Conservation (phyloP, 2,329 filamentous ascomycete genomes). For the Nannizziopsis arthrosporioides region DNA sequence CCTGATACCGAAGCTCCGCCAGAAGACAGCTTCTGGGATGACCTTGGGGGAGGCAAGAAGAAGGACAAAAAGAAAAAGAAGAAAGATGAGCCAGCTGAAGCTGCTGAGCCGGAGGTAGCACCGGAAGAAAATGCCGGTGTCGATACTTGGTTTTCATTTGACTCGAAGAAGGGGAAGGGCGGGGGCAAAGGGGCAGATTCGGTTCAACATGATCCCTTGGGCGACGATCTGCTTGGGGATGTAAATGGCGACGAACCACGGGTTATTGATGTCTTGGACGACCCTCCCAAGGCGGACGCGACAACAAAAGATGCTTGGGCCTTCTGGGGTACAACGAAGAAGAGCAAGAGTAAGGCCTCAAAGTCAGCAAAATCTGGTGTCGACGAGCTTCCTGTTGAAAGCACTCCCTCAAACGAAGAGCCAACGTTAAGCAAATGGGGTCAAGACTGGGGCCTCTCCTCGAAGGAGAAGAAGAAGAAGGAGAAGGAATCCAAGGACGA, state of each 20-base stretch:
- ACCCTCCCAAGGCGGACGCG: not conserved
- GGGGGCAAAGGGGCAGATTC: not conserved
- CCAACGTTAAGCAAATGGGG: constrained; percentile 20
- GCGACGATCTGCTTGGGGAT: not conserved
- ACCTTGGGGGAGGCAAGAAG: constrained; percentile 3
- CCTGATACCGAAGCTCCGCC: not conserved
- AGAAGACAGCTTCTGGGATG: not conserved
- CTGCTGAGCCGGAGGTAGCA: constrained; percentile 21
- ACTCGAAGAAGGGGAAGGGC: not conserved
- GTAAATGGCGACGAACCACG: not conserved
- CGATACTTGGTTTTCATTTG: not conserved
- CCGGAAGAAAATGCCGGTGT: not conserved
- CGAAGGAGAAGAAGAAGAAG: constrained; percentile 40
- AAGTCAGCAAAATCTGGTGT: constrained; percentile 3
- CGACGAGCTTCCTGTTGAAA: constrained; percentile 1
- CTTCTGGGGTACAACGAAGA: constrained; percentile 11
- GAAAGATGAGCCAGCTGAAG: constrained; percentile 25
- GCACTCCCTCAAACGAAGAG: not conserved
- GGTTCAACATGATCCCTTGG: not conserved
- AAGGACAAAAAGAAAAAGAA: constrained; percentile 35
- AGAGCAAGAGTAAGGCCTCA: constrained; percentile 8
- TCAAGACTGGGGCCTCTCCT: constrained; percentile 29
- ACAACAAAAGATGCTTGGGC: constrained; percentile 2
- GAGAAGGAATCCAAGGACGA: constrained; percentile 38
- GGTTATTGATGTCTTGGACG: not conserved